These are phyloP conservation scores for Termitomyces sp. DNA, from an alignment of 768 basidiomycete species.

Conservation along the genomic window DNA sequence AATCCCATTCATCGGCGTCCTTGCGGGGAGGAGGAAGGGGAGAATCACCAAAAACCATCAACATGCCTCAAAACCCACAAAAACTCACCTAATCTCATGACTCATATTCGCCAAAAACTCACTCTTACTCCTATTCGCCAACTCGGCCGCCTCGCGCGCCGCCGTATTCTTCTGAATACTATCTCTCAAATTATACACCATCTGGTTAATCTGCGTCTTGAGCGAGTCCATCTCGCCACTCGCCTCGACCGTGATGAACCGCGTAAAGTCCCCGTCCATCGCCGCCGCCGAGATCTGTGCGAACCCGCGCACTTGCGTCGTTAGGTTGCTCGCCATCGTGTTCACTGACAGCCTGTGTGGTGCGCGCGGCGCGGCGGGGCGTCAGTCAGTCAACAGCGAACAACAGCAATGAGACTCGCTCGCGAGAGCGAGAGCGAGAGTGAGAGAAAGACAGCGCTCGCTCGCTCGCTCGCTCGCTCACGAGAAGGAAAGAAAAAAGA, in stretches of 20 bases:
- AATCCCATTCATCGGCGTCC: slow-evolving; percentile 99
- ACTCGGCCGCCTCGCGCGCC: slow-evolving; percentile 93
- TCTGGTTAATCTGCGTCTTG: slow-evolving; percentile 98
- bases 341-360: slow-evolving; percentile 83
- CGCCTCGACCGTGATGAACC: slow-evolving; percentile 99
- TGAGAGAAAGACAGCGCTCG: no score
- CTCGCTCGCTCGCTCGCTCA: no score
- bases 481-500: background rate
- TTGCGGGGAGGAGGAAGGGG: no score
- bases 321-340: slow-evolving; percentile 94
- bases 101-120: slow-evolving; percentile 99
- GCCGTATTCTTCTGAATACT: slow-evolving; percentile 98
- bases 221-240: slow-evolving; percentile 98
- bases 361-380: no score
- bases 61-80: no score
- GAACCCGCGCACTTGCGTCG: slow-evolving; percentile 98
- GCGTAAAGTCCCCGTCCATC: slow-evolving; percentile 97
- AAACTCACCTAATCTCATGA: slow-evolving; percentile 83
- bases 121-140: slow-evolving; percentile 95
- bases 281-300: slow-evolving; percentile 98
- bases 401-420: no score
- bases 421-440: no score
- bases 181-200: slow-evolving; percentile 97
- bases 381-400: background rate
- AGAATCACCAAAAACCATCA: no score